Conservation (phyloP, 106 monocot species). For the Iris macrosiphon region DNA sequence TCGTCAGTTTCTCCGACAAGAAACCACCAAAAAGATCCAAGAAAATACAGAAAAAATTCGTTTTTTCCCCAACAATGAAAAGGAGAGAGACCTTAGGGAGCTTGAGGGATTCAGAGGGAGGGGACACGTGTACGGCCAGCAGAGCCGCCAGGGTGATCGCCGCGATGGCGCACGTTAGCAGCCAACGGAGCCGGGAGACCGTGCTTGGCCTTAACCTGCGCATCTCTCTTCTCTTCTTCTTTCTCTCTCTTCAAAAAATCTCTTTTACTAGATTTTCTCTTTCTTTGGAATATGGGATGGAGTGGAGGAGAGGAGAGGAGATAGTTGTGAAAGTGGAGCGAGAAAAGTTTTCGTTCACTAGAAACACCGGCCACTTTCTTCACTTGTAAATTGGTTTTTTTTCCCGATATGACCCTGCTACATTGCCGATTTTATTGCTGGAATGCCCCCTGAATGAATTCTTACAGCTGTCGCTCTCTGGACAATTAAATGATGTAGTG, state of each 20-base stretch:
- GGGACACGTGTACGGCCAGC: slow-evolving; percentile 38
- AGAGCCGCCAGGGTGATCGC: slow-evolving; percentile 35
- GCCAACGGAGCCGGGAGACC: slow-evolving; percentile 28
- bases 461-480: no score
- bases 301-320: neutral
- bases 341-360: neutral
- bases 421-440: neutral
- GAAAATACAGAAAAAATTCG: no score
- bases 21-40: no score
- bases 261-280: no score
- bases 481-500: no score
- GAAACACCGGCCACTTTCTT: slow-evolving; percentile 3
- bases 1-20: no score
- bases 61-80: neutral
- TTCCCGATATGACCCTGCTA: neutral
- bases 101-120: slow-evolving; percentile 7
- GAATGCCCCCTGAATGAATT: no score
- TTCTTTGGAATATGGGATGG: neutral
- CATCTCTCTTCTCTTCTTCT: slow-evolving; percentile 19
- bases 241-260: neutral
- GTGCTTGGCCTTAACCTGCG: slow-evolving; percentile 38
- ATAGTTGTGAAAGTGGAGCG: neutral
- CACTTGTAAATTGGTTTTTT: neutral
- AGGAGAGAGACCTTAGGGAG: slow-evolving; percentile 27
- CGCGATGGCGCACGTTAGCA: slow-evolving; percentile 44